Evolutionary conservation across 2,329 filamentous ascomycete species (phyloP), one percentile per base, ranked within the genome.

Genomic region (Chrysosporium queenslandicum): DNA sequence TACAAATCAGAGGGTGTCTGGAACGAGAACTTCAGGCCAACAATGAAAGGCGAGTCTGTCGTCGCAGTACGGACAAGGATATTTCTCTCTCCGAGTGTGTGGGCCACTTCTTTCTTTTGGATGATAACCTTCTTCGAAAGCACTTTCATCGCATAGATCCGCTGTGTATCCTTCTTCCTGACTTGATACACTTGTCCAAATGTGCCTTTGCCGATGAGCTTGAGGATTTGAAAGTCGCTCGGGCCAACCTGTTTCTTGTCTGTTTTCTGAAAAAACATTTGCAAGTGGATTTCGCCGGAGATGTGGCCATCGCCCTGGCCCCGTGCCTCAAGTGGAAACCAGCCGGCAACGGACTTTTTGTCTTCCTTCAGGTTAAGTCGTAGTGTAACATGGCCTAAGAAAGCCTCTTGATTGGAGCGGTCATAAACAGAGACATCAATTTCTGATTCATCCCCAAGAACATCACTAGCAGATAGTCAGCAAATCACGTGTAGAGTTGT

Each of bases 121-220:
- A 98, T 92, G 63, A 98, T 98, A 50, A 98, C 92, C 76, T 98
- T 98, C 77, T 98, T 98, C 47, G 92, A 96, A 29, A 98, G 75
- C 1, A 98, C 91, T 71, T 98, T 98, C 92, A 98, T 98, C 56
- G 92, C 92, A 64, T 98, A 98, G 56, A 98, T 96, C 41, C 92
- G 84, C 62, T 83, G 82, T 0, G 91, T 96, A 67, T 98, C 92
- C 75, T 87, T 92, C 79, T 98, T 98, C 61, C 88, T 85, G 5
- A 98, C 92, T 68, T 98, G 92, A 67, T 97, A 98, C 1, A 98
- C 92, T 68, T 98, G 92, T 1, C 92, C 92, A 66, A 98, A 98
- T 0, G 92, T 98, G 51, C 92, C 92, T 71, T 97, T 97, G 57
- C 92, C 92, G 59, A 98, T 97, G 53, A 98, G 80, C 68, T 94